Base-by-base conservation (phyloP, 2,329 filamentous ascomycete species). In the Clarireedia homoeocarpa region DNA sequence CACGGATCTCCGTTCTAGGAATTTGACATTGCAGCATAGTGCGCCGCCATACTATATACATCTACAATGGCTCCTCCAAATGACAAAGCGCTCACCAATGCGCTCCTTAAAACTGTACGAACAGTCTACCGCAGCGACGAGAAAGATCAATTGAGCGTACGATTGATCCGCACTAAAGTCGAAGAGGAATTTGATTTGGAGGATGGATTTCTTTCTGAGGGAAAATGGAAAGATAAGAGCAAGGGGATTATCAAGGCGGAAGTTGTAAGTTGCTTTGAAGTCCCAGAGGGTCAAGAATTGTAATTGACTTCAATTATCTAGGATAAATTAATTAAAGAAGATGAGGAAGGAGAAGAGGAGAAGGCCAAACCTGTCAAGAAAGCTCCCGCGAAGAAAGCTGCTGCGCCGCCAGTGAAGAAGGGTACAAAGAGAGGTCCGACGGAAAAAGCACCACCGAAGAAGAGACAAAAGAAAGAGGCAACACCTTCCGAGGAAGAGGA, bases 161-260 rank as follows among this genome's bases (percentile, higher is more conserved):
- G 83, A 62, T 73, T 72, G 50, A 75, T 83, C 54, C 80, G 83
- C 55, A 75, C 77, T 58, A 71, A 71, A 46, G 77, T 74, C 2
- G 80, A 82, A 58, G 69, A 76, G 30, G 69, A 76, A 45, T 69
- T 80, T 0, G 69, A 66, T 1, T 72, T 85, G 1, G 73, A 77
- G 0, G 68, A 74, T 1, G 78, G 74, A 0, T 82, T 83, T 59
- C 76, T 85, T 50, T 70, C 71, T 14, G 60, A 65, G 2, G 69
- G 61, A 0, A 69, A 76, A 15, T 85, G 83, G 83, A 84, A 85
- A 66, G 67, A 71, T 4, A 77, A 73, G 61, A 84, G 81, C 67
- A 85, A 84, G 63, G 66, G 68, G 1, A 63, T 84, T n/a, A 82
- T 85, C 60, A 77, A 77, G 52, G 70, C 71, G 17, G 71, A 74